Percentiles rank a stretch among this genome's conserved stretches.
phyloP scores from a whole-genome alignment of 305 asterid species.

The Fraxinus latifolia region DNA sequence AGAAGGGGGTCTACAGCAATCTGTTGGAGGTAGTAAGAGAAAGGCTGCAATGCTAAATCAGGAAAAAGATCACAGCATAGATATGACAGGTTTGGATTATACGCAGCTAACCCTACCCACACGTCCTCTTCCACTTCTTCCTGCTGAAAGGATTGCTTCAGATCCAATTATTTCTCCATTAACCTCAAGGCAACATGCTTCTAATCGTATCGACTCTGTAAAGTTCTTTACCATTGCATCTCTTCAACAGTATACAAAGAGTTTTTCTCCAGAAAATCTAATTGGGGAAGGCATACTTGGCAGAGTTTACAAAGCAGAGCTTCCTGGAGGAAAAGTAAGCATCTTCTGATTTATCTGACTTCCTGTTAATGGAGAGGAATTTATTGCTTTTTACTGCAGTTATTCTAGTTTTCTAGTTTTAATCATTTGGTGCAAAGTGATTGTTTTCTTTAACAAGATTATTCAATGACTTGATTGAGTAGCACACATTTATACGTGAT shows the following conservation, averaged over 20 bases:
- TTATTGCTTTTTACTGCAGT: background rate
- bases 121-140: conserved; percentile 59
- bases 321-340: conserved; percentile 71
- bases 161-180: conserved; percentile 57
- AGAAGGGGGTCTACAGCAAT: conserved; percentile 33
- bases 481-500: background rate
- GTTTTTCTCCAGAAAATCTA: conserved; percentile 81
- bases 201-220: conserved; percentile 34
- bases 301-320: conserved; percentile 62
- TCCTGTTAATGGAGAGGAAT: background rate
- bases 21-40: conserved; percentile 33
- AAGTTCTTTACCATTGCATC: conserved; percentile 59
- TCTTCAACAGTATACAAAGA: conserved; percentile 83
- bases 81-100: conserved; percentile 37
- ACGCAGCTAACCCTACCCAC: conserved; percentile 36
- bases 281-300: conserved; percentile 81
- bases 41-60: conserved; percentile 30
- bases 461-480: background rate
- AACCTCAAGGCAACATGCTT: conserved; percentile 33
- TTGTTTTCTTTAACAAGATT: background rate
- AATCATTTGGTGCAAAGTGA: background rate
- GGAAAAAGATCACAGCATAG: conserved; percentile 47
- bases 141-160: conserved; percentile 55
- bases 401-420: background rate
- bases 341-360: conserved; percentile 9